Evolutionary conservation across 106 monocot species (phyloP).

Genomic region (Dioscorea dumetorum): DNA sequence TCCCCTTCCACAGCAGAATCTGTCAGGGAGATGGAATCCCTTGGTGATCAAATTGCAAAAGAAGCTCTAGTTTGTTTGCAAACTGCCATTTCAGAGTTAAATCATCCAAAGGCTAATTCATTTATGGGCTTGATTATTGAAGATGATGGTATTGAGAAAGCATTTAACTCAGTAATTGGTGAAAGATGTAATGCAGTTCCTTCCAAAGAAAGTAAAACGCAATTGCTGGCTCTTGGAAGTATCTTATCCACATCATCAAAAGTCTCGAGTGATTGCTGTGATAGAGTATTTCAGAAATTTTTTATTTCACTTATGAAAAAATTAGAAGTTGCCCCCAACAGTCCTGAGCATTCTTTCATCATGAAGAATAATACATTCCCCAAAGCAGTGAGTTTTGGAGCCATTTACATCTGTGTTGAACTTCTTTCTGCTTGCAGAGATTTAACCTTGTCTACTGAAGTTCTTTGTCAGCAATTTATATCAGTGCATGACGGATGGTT

Average conservation of each 20-base stretch:
- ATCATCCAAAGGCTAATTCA: constrained; percentile 25
- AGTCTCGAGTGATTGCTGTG: constrained; percentile 49
- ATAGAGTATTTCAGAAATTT: constrained; percentile 54
- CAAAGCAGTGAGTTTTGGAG: constrained; percentile 40
- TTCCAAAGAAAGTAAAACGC: constrained; percentile 23
- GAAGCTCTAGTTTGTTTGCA: constrained; percentile 75
- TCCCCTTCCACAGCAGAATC: constrained; percentile 10
- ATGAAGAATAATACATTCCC: constrained; percentile 5
- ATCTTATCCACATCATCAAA: constrained; percentile 53
- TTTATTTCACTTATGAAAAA: constrained; percentile 49
- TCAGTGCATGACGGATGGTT: constrained; percentile 40
- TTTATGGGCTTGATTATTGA: constrained; percentile 54
- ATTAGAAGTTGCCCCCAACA: constrained; percentile 29
- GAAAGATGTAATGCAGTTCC: constrained; percentile 20
- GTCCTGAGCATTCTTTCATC: constrained; percentile 10
- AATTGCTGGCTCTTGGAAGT: constrained; percentile 52
- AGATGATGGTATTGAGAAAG: constrained; percentile 56
- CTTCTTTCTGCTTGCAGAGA: constrained; percentile 73
- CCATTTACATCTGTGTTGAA: constrained; percentile 69
- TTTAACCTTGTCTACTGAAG: constrained; percentile 22
- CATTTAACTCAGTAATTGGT: constrained; percentile 30
- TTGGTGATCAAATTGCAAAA: constrained; percentile 43
- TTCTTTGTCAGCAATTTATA: constrained; percentile 9
- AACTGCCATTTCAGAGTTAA: constrained; percentile 33
- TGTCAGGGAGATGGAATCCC: constrained; percentile 19